These are phyloP conservation scores for Coemansia asiatica DNA, from an alignment of 192 early-diverging fungal genomes.

Conservation along the genomic window DNA sequence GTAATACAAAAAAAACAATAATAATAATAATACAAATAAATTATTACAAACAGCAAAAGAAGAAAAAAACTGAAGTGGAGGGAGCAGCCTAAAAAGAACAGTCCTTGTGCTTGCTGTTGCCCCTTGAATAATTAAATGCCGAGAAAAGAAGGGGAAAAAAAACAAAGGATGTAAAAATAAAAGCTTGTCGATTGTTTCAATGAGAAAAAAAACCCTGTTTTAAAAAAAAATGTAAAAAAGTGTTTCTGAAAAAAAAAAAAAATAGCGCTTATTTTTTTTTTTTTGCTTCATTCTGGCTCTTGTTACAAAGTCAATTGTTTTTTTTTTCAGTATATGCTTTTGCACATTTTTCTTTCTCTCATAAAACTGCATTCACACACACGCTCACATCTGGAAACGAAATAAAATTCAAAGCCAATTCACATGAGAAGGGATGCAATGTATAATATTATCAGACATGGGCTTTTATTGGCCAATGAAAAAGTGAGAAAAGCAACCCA, in stretches of 20 bases:
- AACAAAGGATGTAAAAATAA: neutral
- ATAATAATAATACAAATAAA: neutral
- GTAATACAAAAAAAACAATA: neutral
- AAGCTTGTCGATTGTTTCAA: neutral
- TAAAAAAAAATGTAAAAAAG: neutral
- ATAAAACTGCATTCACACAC: too few species aligned
- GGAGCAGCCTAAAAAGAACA: conserved; percentile 7
- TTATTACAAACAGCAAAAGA: neutral
- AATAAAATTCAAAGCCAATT: neutral
- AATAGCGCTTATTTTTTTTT: neutral
- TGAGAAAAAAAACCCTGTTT: neutral
- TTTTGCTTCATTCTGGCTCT: neutral
- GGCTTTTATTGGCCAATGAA: conserved; percentile 1
- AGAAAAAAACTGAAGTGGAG: conserved; percentile 8
- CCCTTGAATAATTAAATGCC: neutral
- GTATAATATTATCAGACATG: neutral
- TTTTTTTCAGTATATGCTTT: neutral
- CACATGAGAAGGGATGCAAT: neutral
- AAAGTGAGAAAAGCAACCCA: neutral
- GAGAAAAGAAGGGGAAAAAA: neutral
- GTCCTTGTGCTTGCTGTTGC: neutral
- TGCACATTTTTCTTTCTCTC: neutral
- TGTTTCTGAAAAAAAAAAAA: neutral
- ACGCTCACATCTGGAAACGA: too few species aligned
- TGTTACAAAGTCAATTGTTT: neutral